A percentile compares a stretch with the other conserved stretches of the same genome.
Conservation (phyloP, 768 basidiomycete genomes). For the Erythrobasidium yunnanense region DNA sequence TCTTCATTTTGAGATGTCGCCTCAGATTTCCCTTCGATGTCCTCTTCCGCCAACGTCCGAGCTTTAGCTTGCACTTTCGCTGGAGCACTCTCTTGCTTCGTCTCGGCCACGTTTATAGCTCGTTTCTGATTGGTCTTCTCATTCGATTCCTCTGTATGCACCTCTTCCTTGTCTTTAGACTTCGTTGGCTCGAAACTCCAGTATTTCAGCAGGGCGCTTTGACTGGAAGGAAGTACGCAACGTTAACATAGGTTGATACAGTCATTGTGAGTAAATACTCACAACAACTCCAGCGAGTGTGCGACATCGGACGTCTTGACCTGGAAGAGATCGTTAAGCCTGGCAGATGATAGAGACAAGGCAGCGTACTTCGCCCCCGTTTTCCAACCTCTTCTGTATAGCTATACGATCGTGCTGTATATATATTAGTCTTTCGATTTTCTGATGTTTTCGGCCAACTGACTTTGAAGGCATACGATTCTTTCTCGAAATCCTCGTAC, state of each 20-base stretch:
- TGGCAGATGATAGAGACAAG: not conserved
- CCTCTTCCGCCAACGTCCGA: not conserved
- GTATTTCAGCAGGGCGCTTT: conserved; percentile 63
- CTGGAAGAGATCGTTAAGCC: not conserved
- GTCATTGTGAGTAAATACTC: not conserved
- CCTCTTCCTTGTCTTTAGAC: not conserved
- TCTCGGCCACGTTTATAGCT: not conserved
- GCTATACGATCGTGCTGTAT: conserved; percentile 61
- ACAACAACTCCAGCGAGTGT: conserved; percentile 44
- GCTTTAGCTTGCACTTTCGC: conserved; percentile 33
- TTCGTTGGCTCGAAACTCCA: conserved; percentile 53
- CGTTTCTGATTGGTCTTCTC: not conserved
- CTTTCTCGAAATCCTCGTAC: conserved; percentile 59
- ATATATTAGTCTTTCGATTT: conserved; percentile 6
- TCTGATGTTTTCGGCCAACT: not conserved
- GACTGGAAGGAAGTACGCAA: not conserved
- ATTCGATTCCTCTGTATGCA: not conserved
- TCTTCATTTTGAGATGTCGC: conserved; percentile 28
- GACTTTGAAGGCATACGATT: conserved; percentile 70
- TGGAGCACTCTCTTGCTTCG: conserved; percentile 32
- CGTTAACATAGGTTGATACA: not conserved
- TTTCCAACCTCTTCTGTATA: conserved; percentile 54
- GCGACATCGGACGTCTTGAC: conserved; percentile 70
- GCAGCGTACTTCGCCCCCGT: conserved; percentile 40
- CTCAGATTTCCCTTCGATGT: not conserved